phyloP scores from a whole-genome alignment of 2,329 filamentous ascomycete species.

The Verticillium isaacii region DNA sequence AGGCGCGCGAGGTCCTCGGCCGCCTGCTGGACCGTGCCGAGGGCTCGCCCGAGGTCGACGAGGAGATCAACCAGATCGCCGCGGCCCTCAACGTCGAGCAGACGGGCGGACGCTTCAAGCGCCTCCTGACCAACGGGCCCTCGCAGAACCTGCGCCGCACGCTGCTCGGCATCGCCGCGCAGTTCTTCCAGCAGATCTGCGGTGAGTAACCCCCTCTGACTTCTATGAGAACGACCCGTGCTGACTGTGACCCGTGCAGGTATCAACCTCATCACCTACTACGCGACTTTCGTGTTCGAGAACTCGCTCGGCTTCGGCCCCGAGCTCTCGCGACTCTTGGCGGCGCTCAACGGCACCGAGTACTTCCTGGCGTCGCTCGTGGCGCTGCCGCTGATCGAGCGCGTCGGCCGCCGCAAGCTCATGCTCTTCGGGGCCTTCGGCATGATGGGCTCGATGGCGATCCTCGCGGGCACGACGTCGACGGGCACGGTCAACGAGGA shows the following conservation, averaged over 20 bases:
- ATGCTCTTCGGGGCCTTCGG: conserved; percentile 61
- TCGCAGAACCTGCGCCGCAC: conserved; percentile 63
- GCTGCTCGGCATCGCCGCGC: conserved; percentile 27
- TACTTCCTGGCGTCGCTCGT: conserved; percentile 34
- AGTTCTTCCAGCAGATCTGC: conserved; percentile 21
- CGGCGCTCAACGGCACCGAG: conserved; percentile 45
- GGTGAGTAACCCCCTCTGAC: not conserved
- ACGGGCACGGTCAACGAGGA: conserved; percentile 23
- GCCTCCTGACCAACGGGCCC: conserved; percentile 50
- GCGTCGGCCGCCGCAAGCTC: conserved; percentile 53
- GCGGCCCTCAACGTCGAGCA: conserved; percentile 20
- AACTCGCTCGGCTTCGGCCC: conserved; percentile 39
- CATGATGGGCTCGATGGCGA: conserved; percentile 57
- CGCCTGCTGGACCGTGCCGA: conserved; percentile 18
- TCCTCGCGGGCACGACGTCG: conserved; percentile 33
- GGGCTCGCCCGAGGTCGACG: conserved; percentile 18
- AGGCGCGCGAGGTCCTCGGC: conserved; percentile 18
- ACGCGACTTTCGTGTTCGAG: conserved; percentile 26
- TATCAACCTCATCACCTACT: conserved; percentile 31
- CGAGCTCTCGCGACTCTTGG: conserved; percentile 45
- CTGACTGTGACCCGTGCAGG: conserved; percentile 3
- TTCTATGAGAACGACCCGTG: no score
- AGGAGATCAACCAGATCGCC: conserved; percentile 13
- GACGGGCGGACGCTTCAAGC: conserved; percentile 15
- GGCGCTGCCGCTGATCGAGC: conserved; percentile 37